Evolutionary conservation across 2,329 filamentous ascomycete species (phyloP), one percentile per base, ranked within the genome.

Genomic region (Beauveria caledonica): DNA sequence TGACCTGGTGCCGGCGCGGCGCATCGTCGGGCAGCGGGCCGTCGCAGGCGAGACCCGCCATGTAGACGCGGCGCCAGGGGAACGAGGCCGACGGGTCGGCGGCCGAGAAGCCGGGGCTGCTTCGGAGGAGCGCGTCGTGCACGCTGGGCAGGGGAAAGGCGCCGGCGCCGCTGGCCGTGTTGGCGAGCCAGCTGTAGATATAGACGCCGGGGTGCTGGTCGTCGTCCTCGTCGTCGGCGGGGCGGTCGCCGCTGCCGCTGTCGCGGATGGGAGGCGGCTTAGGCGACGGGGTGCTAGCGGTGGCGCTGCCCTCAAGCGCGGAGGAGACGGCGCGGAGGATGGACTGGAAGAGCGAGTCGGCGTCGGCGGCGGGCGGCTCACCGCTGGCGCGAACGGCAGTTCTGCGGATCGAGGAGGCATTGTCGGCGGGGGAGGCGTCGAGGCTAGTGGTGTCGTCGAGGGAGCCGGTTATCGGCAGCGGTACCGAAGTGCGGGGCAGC

Each of bases 131-230:
- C 0, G 85, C 80, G 59, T 89, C 83, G 29, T 79, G 70, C 44
- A 88, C 76, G 62, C 88, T 81, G 1, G 90, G 87, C 1, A 93
- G 72, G 0, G 89, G 86, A 3, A 86, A 88, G 2, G 90, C 86
- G 40, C 87, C 87, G 6, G 73, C 71, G 8, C 79, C 78, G 45
- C 76, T 74, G 10, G 80, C 78, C 0, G 84, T 84, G 52, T 80
- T 79, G 10, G 83, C 83, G 2, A 83, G 73, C 66, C 71, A 76
- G 21, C 81, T 78, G 55, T 80, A 80, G 21, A 78, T 71, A 58
- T 63, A 63, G 71, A 69, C 17, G 60, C 64, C 54, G 58, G 74
- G 70, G 64, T 67, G 63, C n/a, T 23, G 59, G 71, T 68, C n/a
- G 60, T 63, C 55, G 65, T 66, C 29, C 1, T 33, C 65, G 36